Evolutionary conservation across 495 filamentous ascomycete species (phyloP), one percentile per base, ranked within the genome.

Genomic region (Penicillium soppii): DNA sequence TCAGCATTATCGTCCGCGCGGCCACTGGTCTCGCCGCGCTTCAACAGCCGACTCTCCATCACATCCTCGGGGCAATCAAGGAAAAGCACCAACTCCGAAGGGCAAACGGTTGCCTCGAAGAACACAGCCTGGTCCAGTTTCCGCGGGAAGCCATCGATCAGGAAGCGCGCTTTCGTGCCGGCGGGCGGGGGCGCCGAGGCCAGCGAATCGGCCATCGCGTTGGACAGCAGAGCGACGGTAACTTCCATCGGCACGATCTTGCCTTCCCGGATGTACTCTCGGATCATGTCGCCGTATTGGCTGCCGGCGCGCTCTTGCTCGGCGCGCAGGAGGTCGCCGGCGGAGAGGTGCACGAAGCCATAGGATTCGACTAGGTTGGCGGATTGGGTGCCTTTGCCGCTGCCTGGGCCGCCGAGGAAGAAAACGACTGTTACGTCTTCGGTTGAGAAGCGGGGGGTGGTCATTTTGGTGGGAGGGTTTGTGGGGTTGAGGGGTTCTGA

Each of bases 161-260:
- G 74, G 77, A 97, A 97, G 37, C 83, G 81, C 0, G 70, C 62
- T 51, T 72, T 71, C 30, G 39, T 59, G 17, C 58, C 66, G 0
- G 56, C 55, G 1, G 41, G 66, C 0, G 44, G 57, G 15, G 51
- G 61, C n/a, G 22, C 22, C 8, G 43, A 26, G 22, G 67, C 49
- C 8, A 91, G 78, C 0, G 73, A 71, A 4, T 82, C 82, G 47
- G 76, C 81, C 89, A 98, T 97, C 7, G 91, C 89, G 65, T 95
- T 91, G 69, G 96, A 94, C 3, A 98, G 81, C 13, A 98, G 68
- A 22, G 87, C 84, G 30, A 98, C 86, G n/a, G 94, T 98, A 17
- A 98, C 91, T 64, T 97, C 92, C 92, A 96, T 96, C 8, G 94
- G 94, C 54, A 98, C 94, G 69, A 98, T 98, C 58, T 82, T 85